These are phyloP conservation scores for Aspergillus quadricinctus DNA, from an alignment of 2,329 filamentous ascomycete genomes.

Conservation along the genomic window DNA sequence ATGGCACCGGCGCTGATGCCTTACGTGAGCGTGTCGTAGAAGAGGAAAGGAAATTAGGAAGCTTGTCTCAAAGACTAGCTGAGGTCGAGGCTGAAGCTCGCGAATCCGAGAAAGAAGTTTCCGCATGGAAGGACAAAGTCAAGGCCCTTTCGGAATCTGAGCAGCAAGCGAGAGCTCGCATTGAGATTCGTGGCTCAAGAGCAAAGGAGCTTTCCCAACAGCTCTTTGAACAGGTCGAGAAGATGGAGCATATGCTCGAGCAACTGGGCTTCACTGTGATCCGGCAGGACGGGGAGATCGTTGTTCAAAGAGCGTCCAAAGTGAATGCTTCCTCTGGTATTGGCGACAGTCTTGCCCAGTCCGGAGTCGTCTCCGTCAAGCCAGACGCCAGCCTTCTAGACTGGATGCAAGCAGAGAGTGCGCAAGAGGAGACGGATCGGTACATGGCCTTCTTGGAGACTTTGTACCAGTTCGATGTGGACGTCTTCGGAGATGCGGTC, in stretches of 20 bases:
- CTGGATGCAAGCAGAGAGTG: conserved; percentile 71
- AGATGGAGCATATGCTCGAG: conserved; percentile 77
- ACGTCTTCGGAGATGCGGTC: conserved; percentile 77
- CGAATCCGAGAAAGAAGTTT: conserved; percentile 70
- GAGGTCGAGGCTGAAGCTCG: conserved; percentile 72
- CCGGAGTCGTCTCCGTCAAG: conserved; percentile 32
- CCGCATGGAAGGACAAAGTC: conserved; percentile 60
- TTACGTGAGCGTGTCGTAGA: conserved; percentile 70
- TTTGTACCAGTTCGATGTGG: conserved; percentile 74
- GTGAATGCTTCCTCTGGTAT: conserved; percentile 38
- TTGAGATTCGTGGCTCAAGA: conserved; percentile 66
- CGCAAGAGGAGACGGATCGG: conserved; percentile 63
- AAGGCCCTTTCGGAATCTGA: conserved; percentile 28
- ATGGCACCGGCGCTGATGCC: conserved; percentile 76
- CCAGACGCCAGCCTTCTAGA: conserved; percentile 69
- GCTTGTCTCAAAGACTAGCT: conserved; percentile 66
- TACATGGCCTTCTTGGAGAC: conserved; percentile 71
- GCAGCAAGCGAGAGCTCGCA: conserved; percentile 46
- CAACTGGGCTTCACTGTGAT: conserved; percentile 79
- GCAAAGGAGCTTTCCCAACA: conserved; percentile 81
- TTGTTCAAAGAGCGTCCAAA: conserved; percentile 67
- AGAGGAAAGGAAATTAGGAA: conserved; percentile 66
- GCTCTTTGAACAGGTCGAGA: conserved; percentile 78
- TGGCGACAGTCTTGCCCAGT: conserved; percentile 33
- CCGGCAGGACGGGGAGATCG: conserved; percentile 67